Evolutionary conservation across 139 green algal genomes (phyloP).

Genomic region (Zygnema cylindricum): DNA sequence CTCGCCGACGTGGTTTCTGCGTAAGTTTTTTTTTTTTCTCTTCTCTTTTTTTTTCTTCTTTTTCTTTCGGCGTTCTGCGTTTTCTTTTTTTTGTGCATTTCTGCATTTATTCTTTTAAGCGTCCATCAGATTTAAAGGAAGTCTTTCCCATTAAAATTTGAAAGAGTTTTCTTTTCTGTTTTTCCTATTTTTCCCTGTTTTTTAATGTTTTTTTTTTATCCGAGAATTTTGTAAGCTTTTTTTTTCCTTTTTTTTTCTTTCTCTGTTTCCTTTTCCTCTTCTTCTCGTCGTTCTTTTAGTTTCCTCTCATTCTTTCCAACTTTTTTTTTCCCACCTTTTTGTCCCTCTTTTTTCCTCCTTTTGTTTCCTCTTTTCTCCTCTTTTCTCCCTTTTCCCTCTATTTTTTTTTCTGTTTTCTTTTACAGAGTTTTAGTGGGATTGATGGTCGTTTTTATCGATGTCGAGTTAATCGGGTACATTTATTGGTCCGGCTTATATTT

Average conservation of each 20-base stretch:
- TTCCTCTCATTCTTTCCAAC: background rate
- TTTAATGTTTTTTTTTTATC: no score
- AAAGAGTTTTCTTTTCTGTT: no score
- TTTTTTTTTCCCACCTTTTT: background rate
- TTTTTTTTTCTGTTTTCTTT: background rate
- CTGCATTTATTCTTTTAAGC: background rate
- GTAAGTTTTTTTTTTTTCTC: background rate
- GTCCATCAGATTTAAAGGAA: background rate
- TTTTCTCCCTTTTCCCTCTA: background rate
- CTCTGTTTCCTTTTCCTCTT: background rate
- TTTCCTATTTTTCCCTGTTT: no score
- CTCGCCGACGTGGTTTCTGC: conserved; percentile 20
- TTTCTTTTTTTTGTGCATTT: no score
- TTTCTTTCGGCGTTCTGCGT: background rate
- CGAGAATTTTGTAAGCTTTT: no score
- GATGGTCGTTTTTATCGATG: conserved; percentile 56
- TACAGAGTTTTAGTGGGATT: conserved; percentile 37
- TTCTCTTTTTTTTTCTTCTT: background rate
- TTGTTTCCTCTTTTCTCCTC: background rate
- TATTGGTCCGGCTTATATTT: conserved; percentile 51
- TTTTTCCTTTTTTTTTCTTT: background rate
- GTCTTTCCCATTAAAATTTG: background rate
- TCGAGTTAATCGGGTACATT: conserved; percentile 60
- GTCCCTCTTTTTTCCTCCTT: background rate
- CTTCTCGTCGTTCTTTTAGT: no score